Conservation (phyloP, 2,329 filamentous ascomycete genomes). For the Phialocephala subalpina region DNA sequence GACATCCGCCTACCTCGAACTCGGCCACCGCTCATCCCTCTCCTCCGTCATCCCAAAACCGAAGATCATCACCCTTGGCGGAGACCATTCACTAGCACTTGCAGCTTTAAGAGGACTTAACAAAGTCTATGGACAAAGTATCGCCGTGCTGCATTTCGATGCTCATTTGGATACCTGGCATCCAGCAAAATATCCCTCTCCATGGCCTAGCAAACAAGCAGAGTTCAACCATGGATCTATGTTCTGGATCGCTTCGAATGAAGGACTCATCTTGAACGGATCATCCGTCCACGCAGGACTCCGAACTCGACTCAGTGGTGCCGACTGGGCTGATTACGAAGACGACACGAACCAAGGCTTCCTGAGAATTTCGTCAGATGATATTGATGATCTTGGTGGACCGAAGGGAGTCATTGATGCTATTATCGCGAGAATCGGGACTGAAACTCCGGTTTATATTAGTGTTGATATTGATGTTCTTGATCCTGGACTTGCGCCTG, state of each 20-base stretch:
- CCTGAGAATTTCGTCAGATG: slow-evolving; percentile 81
- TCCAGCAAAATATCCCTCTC: slow-evolving; percentile 74
- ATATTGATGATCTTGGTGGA: slow-evolving; percentile 85
- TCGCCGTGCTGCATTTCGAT: slow-evolving; percentile 80
- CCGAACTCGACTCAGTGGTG: slow-evolving; percentile 76
- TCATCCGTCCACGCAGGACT: slow-evolving; percentile 84
- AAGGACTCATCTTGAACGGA: slow-evolving; percentile 78
- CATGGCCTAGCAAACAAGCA: slow-evolving; percentile 75
- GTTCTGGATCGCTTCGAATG: slow-evolving; percentile 87
- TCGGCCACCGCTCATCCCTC: slow-evolving; percentile 37
- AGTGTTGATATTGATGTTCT: slow-evolving; percentile 84
- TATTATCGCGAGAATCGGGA: slow-evolving; percentile 77
- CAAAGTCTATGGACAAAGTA: slow-evolving; percentile 65
- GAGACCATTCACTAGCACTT: slow-evolving; percentile 76
- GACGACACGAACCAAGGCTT: slow-evolving; percentile 81
- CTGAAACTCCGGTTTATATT: slow-evolving; percentile 80
- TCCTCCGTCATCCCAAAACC: slow-evolving; percentile 35
- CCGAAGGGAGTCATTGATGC: slow-evolving; percentile 71
- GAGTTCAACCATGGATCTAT: slow-evolving; percentile 90
- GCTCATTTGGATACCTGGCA: slow-evolving; percentile 50
- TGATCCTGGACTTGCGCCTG: slow-evolving; percentile 74
- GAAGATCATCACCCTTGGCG: slow-evolving; percentile 71
- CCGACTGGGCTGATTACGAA: slow-evolving; percentile 72
- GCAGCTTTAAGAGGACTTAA: slow-evolving; percentile 73
- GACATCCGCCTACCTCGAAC: slow-evolving; percentile 53